Conservation (phyloP, 208 protist species). For the Sergeia podlipaevii region DNA sequence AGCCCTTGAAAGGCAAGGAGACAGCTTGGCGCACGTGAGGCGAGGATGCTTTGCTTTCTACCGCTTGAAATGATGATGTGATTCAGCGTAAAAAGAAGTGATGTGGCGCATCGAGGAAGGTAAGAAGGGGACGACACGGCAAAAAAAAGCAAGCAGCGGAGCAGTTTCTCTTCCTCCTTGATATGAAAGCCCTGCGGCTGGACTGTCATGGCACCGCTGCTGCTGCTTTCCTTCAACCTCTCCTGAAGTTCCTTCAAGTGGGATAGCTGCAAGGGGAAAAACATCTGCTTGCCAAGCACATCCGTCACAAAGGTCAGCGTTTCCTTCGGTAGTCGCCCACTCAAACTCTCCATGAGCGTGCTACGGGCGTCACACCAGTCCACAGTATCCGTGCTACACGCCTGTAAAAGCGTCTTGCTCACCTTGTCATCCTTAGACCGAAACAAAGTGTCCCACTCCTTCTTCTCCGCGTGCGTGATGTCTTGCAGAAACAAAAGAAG, state of each 20-base stretch:
- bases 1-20: too few species aligned
- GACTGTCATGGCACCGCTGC: too few species aligned
- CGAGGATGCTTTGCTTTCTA: too few species aligned
- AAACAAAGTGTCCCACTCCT: slow-evolving; percentile 69
- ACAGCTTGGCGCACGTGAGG: too few species aligned
- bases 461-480: slow-evolving; percentile 43
- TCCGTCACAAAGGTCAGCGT: slow-evolving; percentile 43
- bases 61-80: too few species aligned
- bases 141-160: too few species aligned
- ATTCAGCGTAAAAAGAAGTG: too few species aligned
- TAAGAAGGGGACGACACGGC: too few species aligned
- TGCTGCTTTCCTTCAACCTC: slow-evolving; percentile 13
- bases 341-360: slow-evolving; percentile 26
- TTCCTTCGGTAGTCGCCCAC: slow-evolving; percentile 39
- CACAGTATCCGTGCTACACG: slow-evolving; percentile 20
- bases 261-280: slow-evolving; percentile 24
- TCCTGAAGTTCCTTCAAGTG: slow-evolving; percentile 44
- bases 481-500: slow-evolving; percentile 56
- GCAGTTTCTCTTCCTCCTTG: neutral
- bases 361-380: slow-evolving; percentile 34
- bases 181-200: too few species aligned
- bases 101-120: too few species aligned
- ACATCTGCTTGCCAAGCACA: slow-evolving; percentile 35
- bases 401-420: slow-evolving; percentile 39
- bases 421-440: slow-evolving; percentile 64